phyloP scores from a whole-genome alignment of 1,139 yeast species.

The Debaryomyces singareniensis region DNA sequence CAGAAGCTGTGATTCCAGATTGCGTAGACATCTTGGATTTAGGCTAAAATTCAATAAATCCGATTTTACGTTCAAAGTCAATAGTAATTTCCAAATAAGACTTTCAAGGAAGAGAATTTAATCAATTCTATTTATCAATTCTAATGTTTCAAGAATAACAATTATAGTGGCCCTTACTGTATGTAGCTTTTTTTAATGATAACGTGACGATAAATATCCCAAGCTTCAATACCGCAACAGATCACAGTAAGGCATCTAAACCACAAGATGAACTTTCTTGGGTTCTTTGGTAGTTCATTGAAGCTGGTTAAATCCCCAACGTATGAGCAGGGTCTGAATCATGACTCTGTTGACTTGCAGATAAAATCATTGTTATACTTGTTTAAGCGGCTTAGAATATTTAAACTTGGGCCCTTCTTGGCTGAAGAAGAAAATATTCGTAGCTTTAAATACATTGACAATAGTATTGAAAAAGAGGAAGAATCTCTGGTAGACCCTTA shows the following conservation, averaged over 20 bases:
- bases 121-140: no score
- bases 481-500: background rate
- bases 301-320: constrained; percentile 28
- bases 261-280: background rate
- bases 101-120: no score
- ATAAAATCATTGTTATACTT: constrained; percentile 51
- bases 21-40: constrained; percentile 68
- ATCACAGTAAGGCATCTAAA: no score
- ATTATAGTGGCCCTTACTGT: no score
- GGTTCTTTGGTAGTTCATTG: background rate
- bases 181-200: no score
- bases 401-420: constrained; percentile 36
- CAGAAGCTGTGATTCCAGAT: constrained; percentile 59
- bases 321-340: constrained; percentile 39
- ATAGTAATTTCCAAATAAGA: no score
- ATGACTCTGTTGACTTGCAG: constrained; percentile 55
- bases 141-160: no score
- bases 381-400: constrained; percentile 47
- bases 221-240: no score
- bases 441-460: constrained; percentile 14
- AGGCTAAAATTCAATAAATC: no score
- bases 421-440: constrained; percentile 10
- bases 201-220: no score
- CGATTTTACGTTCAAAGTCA: no score
- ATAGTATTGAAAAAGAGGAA: constrained; percentile 11